Evolutionary conservation across 805 yeast species (phyloP).

Genomic region (Starmerella bombi): DNA sequence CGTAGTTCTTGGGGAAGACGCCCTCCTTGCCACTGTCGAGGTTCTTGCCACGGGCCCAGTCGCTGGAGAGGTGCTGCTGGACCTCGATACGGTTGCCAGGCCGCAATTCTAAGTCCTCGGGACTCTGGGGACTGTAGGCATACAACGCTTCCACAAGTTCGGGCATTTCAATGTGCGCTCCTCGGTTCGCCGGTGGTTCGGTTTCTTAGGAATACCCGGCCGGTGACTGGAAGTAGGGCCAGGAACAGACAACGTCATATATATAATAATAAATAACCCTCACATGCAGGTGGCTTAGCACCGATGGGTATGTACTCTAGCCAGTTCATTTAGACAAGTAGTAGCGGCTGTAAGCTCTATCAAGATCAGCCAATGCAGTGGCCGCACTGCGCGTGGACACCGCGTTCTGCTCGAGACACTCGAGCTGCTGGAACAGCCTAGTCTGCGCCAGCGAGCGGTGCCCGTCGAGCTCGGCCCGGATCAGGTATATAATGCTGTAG

Average conservation of each 20-base stretch:
- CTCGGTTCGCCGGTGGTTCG: too few species aligned
- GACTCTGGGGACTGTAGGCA: constrained; percentile 60
- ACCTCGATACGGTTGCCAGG: constrained; percentile 61
- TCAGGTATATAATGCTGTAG: constrained; percentile 11
- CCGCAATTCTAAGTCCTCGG: constrained; percentile 53
- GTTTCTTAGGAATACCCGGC: too few species aligned
- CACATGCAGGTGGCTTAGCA: too few species aligned
- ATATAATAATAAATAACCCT: too few species aligned
- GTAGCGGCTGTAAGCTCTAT: constrained; percentile 13
- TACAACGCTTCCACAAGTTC: constrained; percentile 52
- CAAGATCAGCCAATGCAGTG: constrained; percentile 8
- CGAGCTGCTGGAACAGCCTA: constrained; percentile 7
- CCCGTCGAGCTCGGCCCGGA: constrained; percentile 1
- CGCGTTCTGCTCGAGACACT: constrained; percentile 6
- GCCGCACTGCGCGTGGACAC: constrained; percentile 4
- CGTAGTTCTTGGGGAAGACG: constrained; percentile 84
- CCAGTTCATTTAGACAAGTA: too few species aligned
- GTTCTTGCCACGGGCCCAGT: constrained; percentile 79
- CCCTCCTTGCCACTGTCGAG: constrained; percentile 46
- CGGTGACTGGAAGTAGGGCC: too few species aligned
- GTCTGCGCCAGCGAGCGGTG: not conserved
- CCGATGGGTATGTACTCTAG: too few species aligned
- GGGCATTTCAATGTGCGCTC: constrained; percentile 14
- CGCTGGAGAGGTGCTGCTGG: constrained; percentile 58
- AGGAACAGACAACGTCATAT: too few species aligned